phyloP scores from a whole-genome alignment of 305 asterid species.

The Coffea humblotiana region DNA sequence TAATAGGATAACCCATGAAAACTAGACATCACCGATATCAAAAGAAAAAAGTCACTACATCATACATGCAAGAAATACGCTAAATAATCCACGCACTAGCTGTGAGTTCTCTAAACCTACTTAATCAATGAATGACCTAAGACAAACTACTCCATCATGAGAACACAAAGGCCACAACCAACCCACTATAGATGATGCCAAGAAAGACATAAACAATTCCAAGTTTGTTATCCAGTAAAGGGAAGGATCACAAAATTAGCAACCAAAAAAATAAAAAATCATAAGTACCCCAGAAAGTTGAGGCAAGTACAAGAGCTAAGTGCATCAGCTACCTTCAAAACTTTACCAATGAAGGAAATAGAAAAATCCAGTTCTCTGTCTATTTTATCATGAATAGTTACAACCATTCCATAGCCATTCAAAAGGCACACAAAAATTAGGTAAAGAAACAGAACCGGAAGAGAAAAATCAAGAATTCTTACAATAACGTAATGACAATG shows the following conservation, averaged over 20 bases:
- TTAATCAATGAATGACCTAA: constrained; percentile 16
- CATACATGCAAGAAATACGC: neutral
- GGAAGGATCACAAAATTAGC: neutral
- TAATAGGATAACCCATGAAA: neutral
- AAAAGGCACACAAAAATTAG: neutral
- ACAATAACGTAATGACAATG: neutral
- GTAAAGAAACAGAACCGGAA: neutral
- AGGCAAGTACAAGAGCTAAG: neutral
- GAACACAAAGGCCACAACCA: neutral
- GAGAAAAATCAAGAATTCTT: neutral
- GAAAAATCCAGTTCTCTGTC: neutral
- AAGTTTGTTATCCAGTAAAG: neutral
- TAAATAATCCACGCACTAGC: neutral
- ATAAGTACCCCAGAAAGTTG: neutral
- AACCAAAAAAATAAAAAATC: neutral
- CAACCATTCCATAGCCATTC: neutral
- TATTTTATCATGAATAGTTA: too few relatives aligned
- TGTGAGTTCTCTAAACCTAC: constrained; percentile 10
- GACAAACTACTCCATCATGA: constrained; percentile 16
- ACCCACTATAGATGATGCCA: neutral
- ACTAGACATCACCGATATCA: neutral
- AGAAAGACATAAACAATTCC: constrained; percentile 4
- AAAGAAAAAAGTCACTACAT: neutral
- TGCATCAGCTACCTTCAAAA: neutral
- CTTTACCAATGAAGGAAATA: neutral